Base-by-base conservation (phyloP, 305 asterid genomes). In the Euphrasia arctica region DNA sequence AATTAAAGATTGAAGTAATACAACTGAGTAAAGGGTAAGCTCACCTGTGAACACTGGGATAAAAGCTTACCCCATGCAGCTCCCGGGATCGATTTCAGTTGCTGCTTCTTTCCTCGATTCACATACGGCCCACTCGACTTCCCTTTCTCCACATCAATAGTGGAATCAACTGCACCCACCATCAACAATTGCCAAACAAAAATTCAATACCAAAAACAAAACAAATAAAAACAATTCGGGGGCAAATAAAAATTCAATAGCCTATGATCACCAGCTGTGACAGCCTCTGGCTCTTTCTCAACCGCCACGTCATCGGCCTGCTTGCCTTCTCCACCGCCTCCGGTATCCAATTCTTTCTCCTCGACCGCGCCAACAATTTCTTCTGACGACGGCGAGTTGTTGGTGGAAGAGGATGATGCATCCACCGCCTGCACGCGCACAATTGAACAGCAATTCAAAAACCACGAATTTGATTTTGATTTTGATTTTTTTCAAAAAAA, bases 51-150 rank as follows among this genome's bases (percentile, higher is more conserved):
- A 64, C 74, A 85, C 87, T 88, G 91, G 6, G 98, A 91, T 58
- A 91, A 81, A 75, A 91, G 95, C 72, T 79, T 85, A 18, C 96
- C 98, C 98, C 98, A 91, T 68, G 91, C 89, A 79, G 49, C 79
- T 63, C 83, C 91, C 2, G 68, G 60, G 73, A 66, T 75, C 7
- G 82, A 51, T 74, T 79, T 83, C 70, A 74, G 72, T 58, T 68
- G 83, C 74, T 80, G 77, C 62, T 83, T 91, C 82, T 82, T 85
- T 22, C 81, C 93, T 64, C 89, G 79, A 66, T 32, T 70, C 54
- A 69, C 64, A 4, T 60, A 57, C 4, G 77, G 32, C 63, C 76
- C 82, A 72, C 64, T 65, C 9, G 78, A 47, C 76, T 86, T 90
- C 42, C 75, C 77, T 73, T 81, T 88, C 58, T 79, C 93, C 36